Conservation (phyloP, 179 eudicot species). For the Patellifolia procumbens region DNA sequence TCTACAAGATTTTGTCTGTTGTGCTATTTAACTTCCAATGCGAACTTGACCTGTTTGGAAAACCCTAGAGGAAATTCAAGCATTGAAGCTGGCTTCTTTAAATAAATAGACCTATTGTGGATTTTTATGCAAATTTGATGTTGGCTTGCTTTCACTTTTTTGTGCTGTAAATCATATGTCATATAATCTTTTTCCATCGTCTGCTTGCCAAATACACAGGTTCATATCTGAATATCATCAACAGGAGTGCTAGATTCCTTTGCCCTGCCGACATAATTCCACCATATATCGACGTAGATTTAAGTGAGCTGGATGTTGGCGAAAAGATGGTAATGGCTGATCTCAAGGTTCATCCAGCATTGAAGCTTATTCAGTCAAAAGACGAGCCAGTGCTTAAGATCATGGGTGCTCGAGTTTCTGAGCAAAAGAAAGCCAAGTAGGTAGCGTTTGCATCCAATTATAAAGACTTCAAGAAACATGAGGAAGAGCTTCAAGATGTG, state of each 20-base stretch:
- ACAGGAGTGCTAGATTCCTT: slow-evolving; percentile 68
- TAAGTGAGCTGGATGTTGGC: slow-evolving; percentile 84
- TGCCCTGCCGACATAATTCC: slow-evolving; percentile 93
- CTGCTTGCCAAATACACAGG: slow-evolving; percentile 45
- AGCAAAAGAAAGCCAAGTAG: slow-evolving; percentile 50
- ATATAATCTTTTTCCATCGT: neutral
- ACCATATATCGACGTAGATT: slow-evolving; percentile 82
- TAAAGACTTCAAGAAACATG: neutral
- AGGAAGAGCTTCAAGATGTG: slow-evolving; percentile 3
- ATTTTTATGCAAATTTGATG: neutral
- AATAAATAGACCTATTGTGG: neutral
- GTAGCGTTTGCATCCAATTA: neutral
- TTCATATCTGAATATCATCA: slow-evolving; percentile 72
- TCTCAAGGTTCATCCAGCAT: slow-evolving; percentile 82
- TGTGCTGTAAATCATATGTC: neutral
- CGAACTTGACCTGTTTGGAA: too few species aligned
- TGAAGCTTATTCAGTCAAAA: slow-evolving; percentile 58
- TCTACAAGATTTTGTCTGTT: too few species aligned
- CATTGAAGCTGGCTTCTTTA: too few species aligned
- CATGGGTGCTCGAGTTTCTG: slow-evolving; percentile 74
- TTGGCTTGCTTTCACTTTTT: slow-evolving; percentile 1
- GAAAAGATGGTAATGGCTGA: slow-evolving; percentile 70
- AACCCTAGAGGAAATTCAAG: too few species aligned
- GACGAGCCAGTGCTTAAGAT: slow-evolving; percentile 71
- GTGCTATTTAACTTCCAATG: too few species aligned